Evolutionary conservation across 2,329 filamentous ascomycete genomes (phyloP), one percentile per base, ranked within the genome.

Genomic region (Fonsecaea nubica): DNA sequence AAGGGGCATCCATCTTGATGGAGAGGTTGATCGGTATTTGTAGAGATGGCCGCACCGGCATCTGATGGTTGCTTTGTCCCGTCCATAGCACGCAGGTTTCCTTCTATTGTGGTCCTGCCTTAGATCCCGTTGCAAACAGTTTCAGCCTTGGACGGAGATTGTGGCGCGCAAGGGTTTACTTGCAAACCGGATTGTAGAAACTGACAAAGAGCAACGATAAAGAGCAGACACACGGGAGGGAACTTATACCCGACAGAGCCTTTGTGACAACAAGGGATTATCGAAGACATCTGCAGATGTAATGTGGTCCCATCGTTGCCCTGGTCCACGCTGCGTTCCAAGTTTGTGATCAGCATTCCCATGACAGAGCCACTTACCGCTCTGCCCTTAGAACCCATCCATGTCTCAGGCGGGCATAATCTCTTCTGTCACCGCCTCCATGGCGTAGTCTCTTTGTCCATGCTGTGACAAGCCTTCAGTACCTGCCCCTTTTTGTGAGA

Each of bases 21-120:
- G 33, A 10, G 9, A 36, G 54, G 36, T 36, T 30, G 54, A 9
- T 21, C 30, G 32, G 57, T 33, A 50, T 59, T 59, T 59, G 25
- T 42, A 33, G 57, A 48, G 40, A 18, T 15, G 21, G 57, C 42
- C 32, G 57, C 5, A 9, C 57, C 42, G 5, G 36, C 53, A 57
- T 9, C 12, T 48, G 52, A 42, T 58, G 30, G 53, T 42, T 62
- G 30, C 32, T 54, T 54, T 62, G 45, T 62, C 48, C 52, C 30
- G 52, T 63, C 61, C 61, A 63, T 63, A 15, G 9, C 61, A 36
- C 25, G 53, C 30, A 63, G 52, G 38, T 58, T 25, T 52, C 42
- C 18, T 38, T 57, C 61, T 36, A 40, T n/a, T 38, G 33, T 63
- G 53, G 6, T 58, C 35, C 9, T 63, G 61, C 55, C 40, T 57